Evolutionary conservation across 495 filamentous ascomycete genomes (phyloP), one percentile per base, ranked within the genome.

Genomic region (Rhizodiscina lignyota): DNA sequence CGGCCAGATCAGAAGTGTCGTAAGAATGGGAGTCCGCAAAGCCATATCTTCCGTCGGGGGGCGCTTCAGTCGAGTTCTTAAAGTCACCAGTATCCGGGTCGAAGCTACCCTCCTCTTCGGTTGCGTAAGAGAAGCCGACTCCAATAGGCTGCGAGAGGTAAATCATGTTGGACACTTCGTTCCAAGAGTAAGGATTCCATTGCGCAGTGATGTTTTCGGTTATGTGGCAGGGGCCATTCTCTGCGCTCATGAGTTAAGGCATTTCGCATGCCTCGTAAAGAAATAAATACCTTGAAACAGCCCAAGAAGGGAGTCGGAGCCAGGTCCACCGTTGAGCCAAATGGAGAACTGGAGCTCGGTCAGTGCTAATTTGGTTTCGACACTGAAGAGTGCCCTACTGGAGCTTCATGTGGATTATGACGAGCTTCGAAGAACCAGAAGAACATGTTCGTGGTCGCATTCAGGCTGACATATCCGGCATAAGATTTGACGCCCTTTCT

Each of bases 321-420:
- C 50, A 1, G 50, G 50, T 1, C 50, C 47, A 5, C 42, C 42
- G 56, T 75, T 77, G 46, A 80, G 60, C 73, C 72, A 81, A n/a
- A 61, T 49, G 10, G 59, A 58, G 21, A 62, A 40, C 2, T 60
- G n/a, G n/a, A n/a, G n/a, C n/a, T n/a, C n/a, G n/a, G n/a, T n/a
- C n/a, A n/a, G n/a, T n/a, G n/a, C n/a, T n/a, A n/a, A n/a, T n/a
- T n/a, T n/a, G n/a, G n/a, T n/a, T n/a, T n/a, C n/a, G n/a, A n/a
- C n/a, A n/a, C n/a, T n/a, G n/a, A n/a, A n/a, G n/a, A n/a, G n/a
- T n/a, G n/a, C n/a, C n/a, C n/a, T n/a, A n/a, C n/a, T n/a, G n/a
- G 61, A 4, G 61, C 59, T 2, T 47, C 43, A 18, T 49, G 36
- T 6, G 61, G 59, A 33, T 53, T 45, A 21, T 59, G 37, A 13